Percentiles rank a stretch among this genome's conserved stretches.
Conservation (phyloP, 495 filamentous ascomycete genomes). For the Neurospora hispaniola region DNA sequence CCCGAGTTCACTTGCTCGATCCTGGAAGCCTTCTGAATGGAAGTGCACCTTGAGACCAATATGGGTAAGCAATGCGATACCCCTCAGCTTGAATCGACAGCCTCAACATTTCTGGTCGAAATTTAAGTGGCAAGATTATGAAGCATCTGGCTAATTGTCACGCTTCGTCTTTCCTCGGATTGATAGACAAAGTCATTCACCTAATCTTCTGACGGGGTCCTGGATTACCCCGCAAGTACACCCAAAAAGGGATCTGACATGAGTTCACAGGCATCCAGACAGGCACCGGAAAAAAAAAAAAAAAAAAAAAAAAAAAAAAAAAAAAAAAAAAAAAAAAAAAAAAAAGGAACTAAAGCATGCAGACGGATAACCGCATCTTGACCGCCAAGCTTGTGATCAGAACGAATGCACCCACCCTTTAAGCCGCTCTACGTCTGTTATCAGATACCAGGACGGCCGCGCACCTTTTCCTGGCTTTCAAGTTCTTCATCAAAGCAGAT, state of each 20-base stretch:
- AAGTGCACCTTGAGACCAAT: neutral
- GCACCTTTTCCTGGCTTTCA: neutral
- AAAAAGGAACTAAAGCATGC: too few relatives aligned
- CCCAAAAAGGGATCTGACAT: neutral
- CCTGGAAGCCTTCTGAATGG: neutral
- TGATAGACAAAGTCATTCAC: neutral
- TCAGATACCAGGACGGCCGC: neutral
- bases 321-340: too few relatives aligned
- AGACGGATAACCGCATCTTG: constrained; percentile 10
- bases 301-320: neutral
- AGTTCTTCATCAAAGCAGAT: neutral
- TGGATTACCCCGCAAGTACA: neutral
- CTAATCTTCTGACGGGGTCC: neutral
- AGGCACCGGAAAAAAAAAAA: neutral
- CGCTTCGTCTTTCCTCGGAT: neutral
- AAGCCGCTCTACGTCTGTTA: neutral
- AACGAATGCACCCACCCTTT: neutral
- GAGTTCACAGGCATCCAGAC: neutral
- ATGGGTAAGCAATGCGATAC: neutral
- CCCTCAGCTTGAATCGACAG: neutral
- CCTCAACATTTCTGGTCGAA: neutral
- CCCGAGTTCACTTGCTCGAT: neutral
- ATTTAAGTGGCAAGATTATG: neutral
- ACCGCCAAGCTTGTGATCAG: constrained; percentile 7
- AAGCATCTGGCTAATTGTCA: neutral